Percentiles rank a stretch among this genome's conserved stretches.
Conservation (phyloP, 305 asterid genomes). For the Galium porrigens region DNA sequence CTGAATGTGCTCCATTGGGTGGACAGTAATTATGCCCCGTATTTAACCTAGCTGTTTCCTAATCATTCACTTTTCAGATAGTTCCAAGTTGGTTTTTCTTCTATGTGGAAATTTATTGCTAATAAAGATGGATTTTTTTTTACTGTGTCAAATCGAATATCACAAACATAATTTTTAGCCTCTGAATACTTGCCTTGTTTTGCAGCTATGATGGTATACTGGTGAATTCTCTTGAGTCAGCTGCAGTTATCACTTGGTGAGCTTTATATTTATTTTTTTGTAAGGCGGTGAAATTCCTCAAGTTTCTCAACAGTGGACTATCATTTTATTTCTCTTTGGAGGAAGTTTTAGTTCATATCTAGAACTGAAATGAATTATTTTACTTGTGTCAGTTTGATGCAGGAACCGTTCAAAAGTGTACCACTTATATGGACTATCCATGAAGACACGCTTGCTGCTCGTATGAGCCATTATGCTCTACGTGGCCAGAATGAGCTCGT, state of each 20-base stretch:
- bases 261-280: constrained; percentile 13
- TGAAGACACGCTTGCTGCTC: constrained; percentile 49
- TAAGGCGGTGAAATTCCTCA: constrained; percentile 1
- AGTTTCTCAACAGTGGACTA: background rate
- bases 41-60: background rate
- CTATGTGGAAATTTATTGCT: background rate
- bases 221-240: constrained; percentile 66
- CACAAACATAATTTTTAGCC: background rate
- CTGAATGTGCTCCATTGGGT: background rate
- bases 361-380: constrained; percentile 23
- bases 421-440: constrained; percentile 83
- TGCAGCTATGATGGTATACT: constrained; percentile 77
- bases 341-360: background rate
- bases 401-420: constrained; percentile 70
- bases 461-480: constrained; percentile 41
- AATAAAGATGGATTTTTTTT: background rate
- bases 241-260: constrained; percentile 49
- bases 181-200: constrained; percentile 12
- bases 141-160: background rate
- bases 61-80: background rate
- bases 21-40: background rate
- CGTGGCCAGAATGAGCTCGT: constrained; percentile 38
- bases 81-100: background rate
- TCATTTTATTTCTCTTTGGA: background rate
- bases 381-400: constrained; percentile 67